Conservation (phyloP, 2,329 filamentous ascomycete species). For the Colletotrichum cordylinicola region DNA sequence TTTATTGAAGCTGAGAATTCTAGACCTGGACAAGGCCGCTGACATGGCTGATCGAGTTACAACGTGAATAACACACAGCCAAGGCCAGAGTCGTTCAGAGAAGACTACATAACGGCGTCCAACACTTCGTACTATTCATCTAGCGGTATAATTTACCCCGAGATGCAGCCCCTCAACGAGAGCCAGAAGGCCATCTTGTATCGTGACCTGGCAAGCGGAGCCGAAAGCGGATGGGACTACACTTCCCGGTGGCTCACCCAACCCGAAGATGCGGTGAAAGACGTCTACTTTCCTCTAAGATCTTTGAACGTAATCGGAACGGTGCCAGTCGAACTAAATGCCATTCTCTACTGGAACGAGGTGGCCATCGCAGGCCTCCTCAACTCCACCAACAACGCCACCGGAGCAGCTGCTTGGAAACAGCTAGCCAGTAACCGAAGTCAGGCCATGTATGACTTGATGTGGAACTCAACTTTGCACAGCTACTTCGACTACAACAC, state of each 20-base stretch:
- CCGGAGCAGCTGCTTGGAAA: slow-evolving; percentile 54
- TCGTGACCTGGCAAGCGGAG: slow-evolving; percentile 67
- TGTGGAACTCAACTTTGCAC: slow-evolving; percentile 69
- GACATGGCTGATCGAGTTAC: slow-evolving; percentile 44
- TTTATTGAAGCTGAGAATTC: no score
- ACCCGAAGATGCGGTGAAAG: slow-evolving; percentile 61
- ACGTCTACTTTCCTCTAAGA: slow-evolving; percentile 70
- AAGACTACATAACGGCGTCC: slow-evolving; percentile 70
- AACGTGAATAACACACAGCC: slow-evolving; percentile 69
- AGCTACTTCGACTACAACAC: slow-evolving; percentile 75
- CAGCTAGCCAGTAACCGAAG: slow-evolving; percentile 57
- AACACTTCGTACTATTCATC: slow-evolving; percentile 67
- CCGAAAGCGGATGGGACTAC: slow-evolving; percentile 73
- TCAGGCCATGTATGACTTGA: slow-evolving; percentile 65
- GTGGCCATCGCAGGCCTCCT: slow-evolving; percentile 62
- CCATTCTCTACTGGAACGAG: slow-evolving; percentile 72
- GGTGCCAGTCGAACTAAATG: slow-evolving; percentile 71
- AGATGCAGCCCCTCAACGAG: slow-evolving; percentile 54
- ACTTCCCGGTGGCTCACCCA: slow-evolving; percentile 61
- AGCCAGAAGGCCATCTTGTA: slow-evolving; percentile 60
- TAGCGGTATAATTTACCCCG: slow-evolving; percentile 64
- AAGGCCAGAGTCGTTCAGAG: slow-evolving; percentile 70
- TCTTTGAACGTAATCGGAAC: slow-evolving; percentile 65
- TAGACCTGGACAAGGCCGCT: not conserved
- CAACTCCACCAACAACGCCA: slow-evolving; percentile 53